Conservation (phyloP, 2,329 filamentous ascomycete genomes). For the Leptographium lundbergii region DNA sequence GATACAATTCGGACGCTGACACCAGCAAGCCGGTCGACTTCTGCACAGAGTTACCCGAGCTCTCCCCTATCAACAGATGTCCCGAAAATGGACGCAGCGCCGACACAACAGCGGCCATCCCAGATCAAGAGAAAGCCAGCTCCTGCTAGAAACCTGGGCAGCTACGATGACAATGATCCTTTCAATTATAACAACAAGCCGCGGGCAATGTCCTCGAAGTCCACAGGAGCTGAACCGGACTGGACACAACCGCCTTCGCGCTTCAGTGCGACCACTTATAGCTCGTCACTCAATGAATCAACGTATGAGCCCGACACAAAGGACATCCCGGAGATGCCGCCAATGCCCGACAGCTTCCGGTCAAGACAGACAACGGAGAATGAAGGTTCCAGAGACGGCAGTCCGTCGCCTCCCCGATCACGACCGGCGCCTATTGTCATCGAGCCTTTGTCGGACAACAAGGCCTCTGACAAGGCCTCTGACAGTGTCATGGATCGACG, state of each 20-base stretch:
- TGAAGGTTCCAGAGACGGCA: not conserved
- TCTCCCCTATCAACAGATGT: conserved; percentile 23
- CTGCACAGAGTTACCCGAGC: conserved; percentile 22
- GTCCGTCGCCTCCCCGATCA: not conserved
- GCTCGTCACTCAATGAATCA: conserved; percentile 34
- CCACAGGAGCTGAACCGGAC: conserved; percentile 15
- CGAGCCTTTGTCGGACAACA: not conserved
- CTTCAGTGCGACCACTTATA: conserved; percentile 52
- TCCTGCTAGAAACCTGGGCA: conserved; percentile 5
- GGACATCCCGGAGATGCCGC: conserved; percentile 9
- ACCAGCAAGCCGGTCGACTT: conserved; percentile 9
- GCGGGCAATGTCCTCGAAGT: conserved; percentile 4
- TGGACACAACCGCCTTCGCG: conserved; percentile 43
- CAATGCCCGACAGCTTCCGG: conserved; percentile 5
- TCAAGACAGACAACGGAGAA: not conserved
- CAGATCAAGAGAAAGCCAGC: conserved; percentile 8
- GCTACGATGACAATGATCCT: conserved; percentile 12
- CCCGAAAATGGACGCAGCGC: not conserved
- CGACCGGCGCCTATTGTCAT: conserved; percentile 1
- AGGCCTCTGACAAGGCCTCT: not conserved
- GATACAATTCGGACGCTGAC: conserved; percentile 1
- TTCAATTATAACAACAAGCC: conserved; percentile 13
- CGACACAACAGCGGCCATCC: not conserved
- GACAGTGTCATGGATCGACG: conserved; percentile 27
- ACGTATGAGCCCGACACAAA: conserved; percentile 4